phyloP scores from a whole-genome alignment of 495 filamentous ascomycete species.

The Penicillium pulvis region DNA sequence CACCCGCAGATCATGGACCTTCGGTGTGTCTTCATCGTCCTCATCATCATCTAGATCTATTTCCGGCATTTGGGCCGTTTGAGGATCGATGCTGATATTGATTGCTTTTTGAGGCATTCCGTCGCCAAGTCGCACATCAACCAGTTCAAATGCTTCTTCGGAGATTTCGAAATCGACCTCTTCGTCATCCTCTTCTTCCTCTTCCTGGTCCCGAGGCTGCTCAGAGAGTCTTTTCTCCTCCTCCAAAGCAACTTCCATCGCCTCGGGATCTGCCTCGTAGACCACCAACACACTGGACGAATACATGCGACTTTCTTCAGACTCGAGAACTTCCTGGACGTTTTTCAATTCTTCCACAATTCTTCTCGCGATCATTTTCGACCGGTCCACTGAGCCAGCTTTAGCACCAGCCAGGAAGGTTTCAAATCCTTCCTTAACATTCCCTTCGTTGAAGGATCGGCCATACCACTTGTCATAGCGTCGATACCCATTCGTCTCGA shows the following conservation, averaged over 20 bases:
- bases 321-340: constrained; percentile 66
- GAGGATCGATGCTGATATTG: constrained; percentile 45
- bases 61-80: constrained; percentile 19
- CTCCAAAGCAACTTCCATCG: constrained; percentile 65
- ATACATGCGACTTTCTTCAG: constrained; percentile 90
- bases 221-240: constrained; percentile 52
- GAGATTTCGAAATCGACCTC: constrained; percentile 59
- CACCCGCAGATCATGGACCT: constrained; percentile 79
- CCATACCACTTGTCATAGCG: constrained; percentile 91
- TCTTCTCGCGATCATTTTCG: constrained; percentile 58
- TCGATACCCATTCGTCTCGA: constrained; percentile 60
- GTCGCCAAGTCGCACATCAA: constrained; percentile 25
- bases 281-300: constrained; percentile 86
- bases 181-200: constrained; percentile 50
- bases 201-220: constrained; percentile 29
- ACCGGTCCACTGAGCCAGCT: constrained; percentile 53
- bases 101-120: constrained; percentile 35
- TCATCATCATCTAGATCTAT: constrained; percentile 60
- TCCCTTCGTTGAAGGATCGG: constrained; percentile 67
- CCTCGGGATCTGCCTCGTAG: constrained; percentile 83
- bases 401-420: constrained; percentile 70
- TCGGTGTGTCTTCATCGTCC: constrained; percentile 67
- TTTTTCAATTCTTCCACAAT: constrained; percentile 68
- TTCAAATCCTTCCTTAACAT: constrained; percentile 72
- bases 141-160: constrained; percentile 37